A percentile compares a stretch with the other conserved stretches of the same genome.
phyloP scores from a whole-genome alignment of 2,329 filamentous ascomycete species.

The Chaetothyriales sp. region DNA sequence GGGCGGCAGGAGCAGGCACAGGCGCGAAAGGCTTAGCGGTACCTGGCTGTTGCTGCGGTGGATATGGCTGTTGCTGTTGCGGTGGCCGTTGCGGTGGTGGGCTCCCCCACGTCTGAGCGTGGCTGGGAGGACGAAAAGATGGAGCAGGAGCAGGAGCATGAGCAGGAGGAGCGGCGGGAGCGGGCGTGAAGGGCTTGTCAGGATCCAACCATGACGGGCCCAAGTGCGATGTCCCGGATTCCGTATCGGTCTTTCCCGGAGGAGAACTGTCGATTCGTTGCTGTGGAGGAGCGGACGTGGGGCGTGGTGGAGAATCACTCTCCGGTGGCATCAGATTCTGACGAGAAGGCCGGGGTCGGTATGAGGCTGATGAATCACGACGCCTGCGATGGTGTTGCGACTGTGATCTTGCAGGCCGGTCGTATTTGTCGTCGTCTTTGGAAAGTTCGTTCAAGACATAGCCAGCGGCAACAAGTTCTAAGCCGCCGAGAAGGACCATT shows the following conservation, averaged over 20 bases:
- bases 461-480: conserved; percentile 9
- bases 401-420: not conserved
- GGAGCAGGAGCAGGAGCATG: too few species aligned
- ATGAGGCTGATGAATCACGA: conserved; percentile 2
- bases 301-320: not conserved
- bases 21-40: too few species aligned
- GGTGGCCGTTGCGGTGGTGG: not conserved
- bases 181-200: not conserved
- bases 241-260: not conserved
- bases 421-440: conserved; percentile 6
- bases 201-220: not conserved
- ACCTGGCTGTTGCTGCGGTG: too few species aligned
- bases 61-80: not conserved
- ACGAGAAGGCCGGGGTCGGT: conserved; percentile 1
- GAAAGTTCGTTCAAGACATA: conserved; percentile 8
- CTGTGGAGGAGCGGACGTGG: conserved; percentile 6
- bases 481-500: conserved; percentile 9
- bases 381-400: not conserved
- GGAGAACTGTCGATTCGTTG: not conserved
- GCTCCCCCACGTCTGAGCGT: too few species aligned
- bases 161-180: not conserved
- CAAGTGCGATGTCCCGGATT: not conserved
- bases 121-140: too few species aligned
- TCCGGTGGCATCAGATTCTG: conserved; percentile 2
- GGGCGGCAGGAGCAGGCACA: too few species aligned